A percentile compares a stretch with the other conserved stretches of the same genome.
Conservation (phyloP, 805 yeast genomes). For the Brettanomyces sp. region DNA sequence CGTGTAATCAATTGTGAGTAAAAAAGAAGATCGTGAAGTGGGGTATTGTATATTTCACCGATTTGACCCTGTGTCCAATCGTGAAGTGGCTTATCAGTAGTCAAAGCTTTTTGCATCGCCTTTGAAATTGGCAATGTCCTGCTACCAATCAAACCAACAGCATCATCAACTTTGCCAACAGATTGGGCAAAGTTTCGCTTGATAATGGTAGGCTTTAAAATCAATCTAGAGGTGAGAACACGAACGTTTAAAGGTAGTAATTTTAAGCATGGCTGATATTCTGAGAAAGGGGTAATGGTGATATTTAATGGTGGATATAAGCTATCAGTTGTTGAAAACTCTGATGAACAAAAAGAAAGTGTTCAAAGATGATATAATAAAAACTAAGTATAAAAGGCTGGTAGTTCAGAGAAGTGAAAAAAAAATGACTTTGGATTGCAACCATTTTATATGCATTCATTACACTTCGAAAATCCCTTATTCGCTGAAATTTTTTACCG, state of each 20-base stretch:
- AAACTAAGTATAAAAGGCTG: too few relatives aligned
- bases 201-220: too few relatives aligned
- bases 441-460: not conserved
- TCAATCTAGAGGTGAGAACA: not conserved
- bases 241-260: not conserved
- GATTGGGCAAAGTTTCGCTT: too few relatives aligned
- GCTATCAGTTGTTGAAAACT: too few relatives aligned
- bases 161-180: too few relatives aligned
- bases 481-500: not conserved
- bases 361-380: too few relatives aligned
- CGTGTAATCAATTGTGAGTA: slow-evolving; percentile 61
- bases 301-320: not conserved
- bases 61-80: slow-evolving; percentile 58
- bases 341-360: too few relatives aligned
- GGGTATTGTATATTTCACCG: slow-evolving; percentile 51
- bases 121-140: not conserved
- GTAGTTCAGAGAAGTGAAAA: not conserved
- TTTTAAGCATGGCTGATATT: not conserved
- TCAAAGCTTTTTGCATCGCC: slow-evolving; percentile 18
- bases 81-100: slow-evolving; percentile 22
- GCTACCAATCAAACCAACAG: too few relatives aligned
- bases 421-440: not conserved
- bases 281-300: not conserved
- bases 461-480: not conserved
- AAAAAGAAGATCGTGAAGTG: slow-evolving; percentile 51